Conservation (phyloP, 768 basidiomycete genomes). For the Pleurotus cornucopiae region DNA sequence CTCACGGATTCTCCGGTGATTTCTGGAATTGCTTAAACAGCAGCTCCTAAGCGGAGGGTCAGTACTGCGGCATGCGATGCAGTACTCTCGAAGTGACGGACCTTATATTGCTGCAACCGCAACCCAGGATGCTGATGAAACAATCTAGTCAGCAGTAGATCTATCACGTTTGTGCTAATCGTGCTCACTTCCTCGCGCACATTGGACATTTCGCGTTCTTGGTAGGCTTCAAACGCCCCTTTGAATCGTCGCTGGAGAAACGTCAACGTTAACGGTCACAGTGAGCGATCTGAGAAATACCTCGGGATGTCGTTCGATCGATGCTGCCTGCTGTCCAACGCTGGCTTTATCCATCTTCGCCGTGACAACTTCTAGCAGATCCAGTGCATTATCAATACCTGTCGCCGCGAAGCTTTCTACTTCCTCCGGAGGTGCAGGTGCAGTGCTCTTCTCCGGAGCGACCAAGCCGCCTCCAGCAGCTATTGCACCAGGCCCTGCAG, state of each 20-base stretch:
- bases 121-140: conserved; percentile 74
- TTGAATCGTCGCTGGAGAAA: conserved; percentile 80
- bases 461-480: conserved; percentile 62
- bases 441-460: conserved; percentile 17
- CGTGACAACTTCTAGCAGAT: conserved; percentile 83
- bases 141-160: conserved; percentile 11
- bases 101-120: conserved; percentile 87
- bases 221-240: conserved; percentile 89
- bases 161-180: conserved; percentile 7
- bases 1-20: conserved; percentile 92
- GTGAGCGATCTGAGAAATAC: conserved; percentile 29
- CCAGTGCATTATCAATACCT: conserved; percentile 87
- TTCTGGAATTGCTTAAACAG: conserved; percentile 96
- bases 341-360: conserved; percentile 93
- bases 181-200: conserved; percentile 62
- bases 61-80: conserved; percentile 1
- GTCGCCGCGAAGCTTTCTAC: conserved; percentile 76
- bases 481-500: conserved; percentile 83
- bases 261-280: conserved; percentile 12
- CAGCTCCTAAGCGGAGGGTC: conserved; percentile 51
- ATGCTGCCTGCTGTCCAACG: conserved; percentile 81
- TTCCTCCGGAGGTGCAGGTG: conserved; percentile 23
- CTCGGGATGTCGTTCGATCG: conserved; percentile 90
- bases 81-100: conserved; percentile 20
- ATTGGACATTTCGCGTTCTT: conserved; percentile 82